Evolutionary conservation across 148 eudicot species (phyloP).

Genomic region (Rhododendron kiyosumense): DNA sequence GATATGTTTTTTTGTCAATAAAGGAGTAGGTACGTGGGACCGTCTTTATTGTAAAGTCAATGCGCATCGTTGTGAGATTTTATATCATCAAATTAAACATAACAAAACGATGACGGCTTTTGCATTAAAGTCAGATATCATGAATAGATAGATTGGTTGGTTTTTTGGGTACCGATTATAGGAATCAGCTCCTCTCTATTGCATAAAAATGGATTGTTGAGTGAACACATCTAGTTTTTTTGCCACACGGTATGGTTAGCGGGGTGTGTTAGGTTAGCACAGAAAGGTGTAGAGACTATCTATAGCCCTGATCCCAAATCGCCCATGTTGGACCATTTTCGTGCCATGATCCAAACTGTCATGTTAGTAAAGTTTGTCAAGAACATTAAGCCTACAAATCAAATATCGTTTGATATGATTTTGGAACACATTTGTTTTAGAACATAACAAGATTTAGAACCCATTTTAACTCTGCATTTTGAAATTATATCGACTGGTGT

Average conservation of each 20-base stretch:
- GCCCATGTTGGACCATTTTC: no score
- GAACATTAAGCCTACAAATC: not conserved
- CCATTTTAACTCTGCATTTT: not conserved
- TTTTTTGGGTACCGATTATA: not conserved
- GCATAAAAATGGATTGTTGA: no score
- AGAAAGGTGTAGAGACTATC: no score
- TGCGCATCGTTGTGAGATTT: constrained; percentile 5
- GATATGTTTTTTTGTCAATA: not conserved
- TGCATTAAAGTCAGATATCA: not conserved
- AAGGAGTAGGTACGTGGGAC: constrained; percentile 22
- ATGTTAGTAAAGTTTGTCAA: not conserved
- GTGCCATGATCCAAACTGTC: not conserved
- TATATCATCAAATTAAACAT: not conserved
- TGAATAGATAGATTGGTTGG: not conserved
- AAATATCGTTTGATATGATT: not conserved
- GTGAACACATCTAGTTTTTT: not conserved
- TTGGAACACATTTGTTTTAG: no score
- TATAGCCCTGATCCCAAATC: no score
- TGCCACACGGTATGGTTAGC: no score
- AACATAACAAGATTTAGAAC: no score
- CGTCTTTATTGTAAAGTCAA: constrained; percentile 1
- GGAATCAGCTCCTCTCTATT: no score
- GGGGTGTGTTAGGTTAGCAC: no score
- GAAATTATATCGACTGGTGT: no score
- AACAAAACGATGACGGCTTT: not conserved